These are phyloP conservation scores for Phaeosphaeriaceae sp. DNA, from an alignment of 2,329 filamentous ascomycete species.

Conservation along the genomic window DNA sequence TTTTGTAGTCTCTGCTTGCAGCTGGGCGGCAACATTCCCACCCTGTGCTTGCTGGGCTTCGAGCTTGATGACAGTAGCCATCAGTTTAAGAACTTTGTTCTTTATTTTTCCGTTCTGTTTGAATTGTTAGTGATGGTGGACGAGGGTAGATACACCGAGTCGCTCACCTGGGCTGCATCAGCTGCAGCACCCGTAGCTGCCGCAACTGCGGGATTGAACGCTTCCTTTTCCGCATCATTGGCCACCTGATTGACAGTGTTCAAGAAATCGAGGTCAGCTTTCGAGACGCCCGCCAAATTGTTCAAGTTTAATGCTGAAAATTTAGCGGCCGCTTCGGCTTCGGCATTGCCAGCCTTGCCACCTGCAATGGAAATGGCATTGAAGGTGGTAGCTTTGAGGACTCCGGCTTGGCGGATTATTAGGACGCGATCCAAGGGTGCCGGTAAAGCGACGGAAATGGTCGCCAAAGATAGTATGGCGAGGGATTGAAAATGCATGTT, in stretches of 20 bases:
- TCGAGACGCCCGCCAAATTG: slow-evolving; percentile 56
- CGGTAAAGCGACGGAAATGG: slow-evolving; percentile 35
- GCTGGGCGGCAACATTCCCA: slow-evolving; percentile 53
- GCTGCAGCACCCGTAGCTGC: slow-evolving; percentile 54
- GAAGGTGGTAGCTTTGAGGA: slow-evolving; percentile 41
- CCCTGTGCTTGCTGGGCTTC: slow-evolving; percentile 62
- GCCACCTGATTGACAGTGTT: slow-evolving; percentile 60
- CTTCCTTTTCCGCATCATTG: slow-evolving; percentile 60
- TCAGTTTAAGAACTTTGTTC: slow-evolving; percentile 66
- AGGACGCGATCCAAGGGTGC: slow-evolving; percentile 13
- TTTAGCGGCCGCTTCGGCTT: slow-evolving; percentile 48
- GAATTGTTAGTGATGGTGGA: not conserved
- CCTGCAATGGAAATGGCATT: slow-evolving; percentile 54
- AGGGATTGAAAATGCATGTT: slow-evolving; percentile 40
- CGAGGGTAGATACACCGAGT: not conserved
- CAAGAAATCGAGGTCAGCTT: slow-evolving; percentile 59
- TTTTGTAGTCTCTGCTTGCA: slow-evolving; percentile 59
- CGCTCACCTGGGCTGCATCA: slow-evolving; percentile 50
- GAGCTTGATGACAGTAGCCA: slow-evolving; percentile 59
- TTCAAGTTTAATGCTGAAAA: slow-evolving; percentile 60
- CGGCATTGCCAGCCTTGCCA: slow-evolving; percentile 8
- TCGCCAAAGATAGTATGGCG: slow-evolving; percentile 34
- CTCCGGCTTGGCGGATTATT: slow-evolving; percentile 24
- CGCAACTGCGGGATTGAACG: slow-evolving; percentile 62
- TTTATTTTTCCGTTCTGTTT: slow-evolving; percentile 63